Conservation (phyloP, 495 filamentous ascomycete species). For the Astrothelium subdiscretum region DNA sequence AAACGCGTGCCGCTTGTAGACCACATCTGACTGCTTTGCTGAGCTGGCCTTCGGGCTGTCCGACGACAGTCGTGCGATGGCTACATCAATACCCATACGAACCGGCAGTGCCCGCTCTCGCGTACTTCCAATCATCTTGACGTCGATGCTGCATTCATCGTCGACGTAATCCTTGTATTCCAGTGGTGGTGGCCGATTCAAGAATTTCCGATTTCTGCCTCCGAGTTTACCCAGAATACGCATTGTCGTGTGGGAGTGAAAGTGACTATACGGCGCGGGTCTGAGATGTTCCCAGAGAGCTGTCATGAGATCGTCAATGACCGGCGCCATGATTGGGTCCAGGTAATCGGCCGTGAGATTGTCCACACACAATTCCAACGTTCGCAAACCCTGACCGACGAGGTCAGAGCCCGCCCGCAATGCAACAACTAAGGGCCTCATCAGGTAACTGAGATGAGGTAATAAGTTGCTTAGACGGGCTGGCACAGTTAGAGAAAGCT, state of each 20-base stretch:
- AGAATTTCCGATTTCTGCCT: constrained; percentile 86
- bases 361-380: constrained; percentile 92
- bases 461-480: constrained; percentile 89
- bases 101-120: constrained; percentile 79
- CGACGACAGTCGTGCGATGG: constrained; percentile 72
- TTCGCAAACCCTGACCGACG: constrained; percentile 86
- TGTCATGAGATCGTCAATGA: constrained; percentile 96
- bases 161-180: constrained; percentile 75
- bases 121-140: constrained; percentile 78
- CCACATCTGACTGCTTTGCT: constrained; percentile 63
- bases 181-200: constrained; percentile 74
- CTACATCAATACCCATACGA: constrained; percentile 73
- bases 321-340: constrained; percentile 97
- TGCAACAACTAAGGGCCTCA: constrained; percentile 93
- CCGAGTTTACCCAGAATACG: constrained; percentile 96
- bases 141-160: constrained; percentile 72
- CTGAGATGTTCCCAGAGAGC: constrained; percentile 89
- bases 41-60: constrained; percentile 56
- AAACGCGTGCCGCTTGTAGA: constrained; percentile 89
- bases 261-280: constrained; percentile 88
- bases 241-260: constrained; percentile 95
- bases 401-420: constrained; percentile 83
- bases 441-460: constrained; percentile 92
- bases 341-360: constrained; percentile 96
- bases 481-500: constrained; percentile 90